Base-by-base conservation (phyloP, 306 rosid genomes). In the Trifolium fragiferum region DNA sequence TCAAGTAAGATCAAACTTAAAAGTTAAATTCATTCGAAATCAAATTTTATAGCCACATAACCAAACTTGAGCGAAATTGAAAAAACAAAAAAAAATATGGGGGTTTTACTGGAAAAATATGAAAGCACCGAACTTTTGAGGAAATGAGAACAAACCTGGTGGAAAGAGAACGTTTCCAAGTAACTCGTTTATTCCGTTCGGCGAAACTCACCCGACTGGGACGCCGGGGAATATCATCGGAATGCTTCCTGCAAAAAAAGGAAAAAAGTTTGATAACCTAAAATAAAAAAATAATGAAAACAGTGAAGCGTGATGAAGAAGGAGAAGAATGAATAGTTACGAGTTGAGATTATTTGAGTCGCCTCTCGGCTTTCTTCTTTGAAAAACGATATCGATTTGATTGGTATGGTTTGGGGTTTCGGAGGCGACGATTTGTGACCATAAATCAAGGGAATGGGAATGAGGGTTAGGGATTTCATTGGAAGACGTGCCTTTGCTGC, bases 121-220 rank as follows among this genome's bases (percentile, higher is more conserved):
- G 50, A 38, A 62, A 37, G 30, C 14, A 19, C 1, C 16, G 33
- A 7, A 59, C 9, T n/a, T 46, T 8, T 0, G 10, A 5, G 32
- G 23, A 68, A 38, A 6, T 35, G 69, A 37, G 44, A 49, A 43
- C 21, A 30, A 72, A 91, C 98, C 98, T 91, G 78, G 90, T 83
- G 23, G 97, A 94, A 49, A 94, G 98, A 33, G 90, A 74, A 18
- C 98, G 95, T 40, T 82, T 92, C 97, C 99, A 94, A 84, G 97
- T 91, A 65, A 89, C 85, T 76, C 97, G 80, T 66, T 89, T 88
- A 60, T 19, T 74, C 1, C 81, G 92, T 13, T 85, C 82, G 25
- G 73, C 95, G 63, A 94, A 76, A 80, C 93, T 90, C 30, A 53
- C 80, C 65, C 96, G 85, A 57, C 23, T 74, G 35, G 65, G 80